Base-by-base conservation (phyloP, 106 monocot species). In the Hemerocallis citrina region DNA sequence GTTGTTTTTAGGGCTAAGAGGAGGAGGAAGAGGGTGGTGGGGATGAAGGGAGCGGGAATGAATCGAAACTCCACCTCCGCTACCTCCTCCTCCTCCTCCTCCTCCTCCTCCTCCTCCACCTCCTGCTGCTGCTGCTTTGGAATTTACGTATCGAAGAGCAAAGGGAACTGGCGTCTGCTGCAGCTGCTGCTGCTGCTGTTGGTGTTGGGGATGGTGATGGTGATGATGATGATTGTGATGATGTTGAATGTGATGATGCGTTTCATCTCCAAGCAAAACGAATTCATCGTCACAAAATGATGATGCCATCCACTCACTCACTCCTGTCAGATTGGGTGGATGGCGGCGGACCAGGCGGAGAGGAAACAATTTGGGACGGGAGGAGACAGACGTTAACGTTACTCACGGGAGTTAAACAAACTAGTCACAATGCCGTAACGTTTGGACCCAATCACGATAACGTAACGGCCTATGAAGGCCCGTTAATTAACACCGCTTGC, bases 271-370 rank as follows among this genome's bases (percentile, higher is more conserved):
- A 62, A 90, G 70, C 48, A 85, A 79, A 59, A 38, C 17, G 76
- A 79, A 81, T 71, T 82, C 85, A 58, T 90, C 90, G 78, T 85
- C 78, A 70, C 75, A 82, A 62, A 74, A 72, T 64, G 78, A n/a
- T n/a, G 59, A 59, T 59, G 59, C 75, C 77, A 85, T 80, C n/a
- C n/a, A n/a, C n/a, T n/a, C n/a, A n/a, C n/a, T n/a, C n/a, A n/a
- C 51, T 21, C 22, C 6, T 16, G 19, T n/a, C 1, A 54, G 27
- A 21, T 7, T 12, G 61, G 21, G 43, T 40, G 7, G 67, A 57
- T 55, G 79, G 75, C 72, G 75, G 77, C 46, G 65, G 17, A 22
- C 49, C 8, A 50, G 39, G 58, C 56, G 68, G 59, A 73, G 34
- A 44, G 46, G 16, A 12, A 16, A 31, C 40, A 51, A 55, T 52